Evolutionary conservation across 176 grass and related monocot genomes (phyloP).

Genomic region (Chloris gayana): DNA sequence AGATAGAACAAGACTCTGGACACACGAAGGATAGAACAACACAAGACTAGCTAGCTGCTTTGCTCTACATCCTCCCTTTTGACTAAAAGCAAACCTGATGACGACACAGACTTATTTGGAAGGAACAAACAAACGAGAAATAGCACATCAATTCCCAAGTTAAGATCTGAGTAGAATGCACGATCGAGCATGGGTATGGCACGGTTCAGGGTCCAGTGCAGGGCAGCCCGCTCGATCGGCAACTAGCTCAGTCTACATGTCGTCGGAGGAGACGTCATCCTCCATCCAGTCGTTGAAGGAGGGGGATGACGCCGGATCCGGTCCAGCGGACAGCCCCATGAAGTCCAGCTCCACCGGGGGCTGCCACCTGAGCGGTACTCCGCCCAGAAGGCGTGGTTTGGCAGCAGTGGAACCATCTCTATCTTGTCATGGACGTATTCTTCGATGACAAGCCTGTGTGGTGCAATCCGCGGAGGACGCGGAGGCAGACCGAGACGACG

Average conservation of each 20-base stretch:
- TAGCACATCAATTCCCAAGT: background rate
- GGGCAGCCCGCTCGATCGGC: background rate
- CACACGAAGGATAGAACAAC: too few relatives aligned
- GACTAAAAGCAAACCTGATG: too few relatives aligned
- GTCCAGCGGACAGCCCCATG: background rate
- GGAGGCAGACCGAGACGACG: background rate
- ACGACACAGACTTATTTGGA: too few relatives aligned
- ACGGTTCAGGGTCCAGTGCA: background rate
- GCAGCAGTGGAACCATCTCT: background rate
- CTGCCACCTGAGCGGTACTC: background rate
- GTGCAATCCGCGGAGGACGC: background rate
- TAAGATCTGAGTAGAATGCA: background rate
- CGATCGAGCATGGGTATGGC: background rate
- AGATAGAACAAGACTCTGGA: too few relatives aligned
- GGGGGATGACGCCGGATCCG: background rate
- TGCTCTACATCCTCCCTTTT: too few relatives aligned
- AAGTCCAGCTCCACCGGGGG: background rate
- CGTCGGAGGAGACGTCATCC: background rate
- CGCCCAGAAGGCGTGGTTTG: slow-evolving; percentile 6
- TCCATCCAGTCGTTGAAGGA: background rate
- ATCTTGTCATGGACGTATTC: background rate
- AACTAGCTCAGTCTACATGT: background rate
- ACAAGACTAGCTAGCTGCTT: too few relatives aligned
- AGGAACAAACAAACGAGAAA: background rate
- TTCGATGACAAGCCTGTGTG: background rate